Conservation (phyloP, 768 basidiomycete species). For the Termitomyces sp. region DNA sequence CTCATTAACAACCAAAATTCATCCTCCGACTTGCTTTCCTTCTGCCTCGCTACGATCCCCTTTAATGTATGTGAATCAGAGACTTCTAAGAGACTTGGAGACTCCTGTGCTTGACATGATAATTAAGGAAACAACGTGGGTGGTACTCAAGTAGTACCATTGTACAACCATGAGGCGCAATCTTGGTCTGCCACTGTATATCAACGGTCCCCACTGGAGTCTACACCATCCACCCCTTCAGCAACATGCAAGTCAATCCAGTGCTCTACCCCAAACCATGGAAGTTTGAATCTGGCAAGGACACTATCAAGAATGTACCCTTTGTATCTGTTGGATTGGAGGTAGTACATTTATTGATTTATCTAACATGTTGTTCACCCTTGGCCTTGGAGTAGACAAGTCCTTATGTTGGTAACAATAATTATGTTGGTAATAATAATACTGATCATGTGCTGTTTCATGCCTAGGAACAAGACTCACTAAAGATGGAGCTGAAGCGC, state of each 20-base stretch:
- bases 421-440: no score
- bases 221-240: constrained; percentile 77
- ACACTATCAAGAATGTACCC: constrained; percentile 39
- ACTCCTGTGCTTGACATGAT: constrained; percentile 71
- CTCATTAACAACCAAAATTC: constrained; percentile 33
- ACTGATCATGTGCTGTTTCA: constrained; percentile 8
- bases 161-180: constrained; percentile 81
- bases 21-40: constrained; percentile 31
- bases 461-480: constrained; percentile 77
- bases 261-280: constrained; percentile 73
- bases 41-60: constrained; percentile 55
- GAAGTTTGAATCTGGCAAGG: constrained; percentile 67
- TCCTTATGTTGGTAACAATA: constrained; percentile 6
- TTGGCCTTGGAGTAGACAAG: constrained; percentile 1
- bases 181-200: constrained; percentile 65
- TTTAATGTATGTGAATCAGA: constrained; percentile 70
- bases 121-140: constrained; percentile 72
- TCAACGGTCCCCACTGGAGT: constrained; percentile 74
- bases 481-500: constrained; percentile 69
- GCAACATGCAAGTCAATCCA: constrained; percentile 72
- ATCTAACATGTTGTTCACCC: constrained; percentile 4
- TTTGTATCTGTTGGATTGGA: constrained; percentile 77
- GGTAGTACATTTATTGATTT: constrained; percentile 55
- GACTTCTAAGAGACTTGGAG: no score
- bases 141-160: constrained; percentile 78